Evolutionary conservation across 2,329 filamentous ascomycete genomes (phyloP).

Genomic region (Xylaria sp.): DNA sequence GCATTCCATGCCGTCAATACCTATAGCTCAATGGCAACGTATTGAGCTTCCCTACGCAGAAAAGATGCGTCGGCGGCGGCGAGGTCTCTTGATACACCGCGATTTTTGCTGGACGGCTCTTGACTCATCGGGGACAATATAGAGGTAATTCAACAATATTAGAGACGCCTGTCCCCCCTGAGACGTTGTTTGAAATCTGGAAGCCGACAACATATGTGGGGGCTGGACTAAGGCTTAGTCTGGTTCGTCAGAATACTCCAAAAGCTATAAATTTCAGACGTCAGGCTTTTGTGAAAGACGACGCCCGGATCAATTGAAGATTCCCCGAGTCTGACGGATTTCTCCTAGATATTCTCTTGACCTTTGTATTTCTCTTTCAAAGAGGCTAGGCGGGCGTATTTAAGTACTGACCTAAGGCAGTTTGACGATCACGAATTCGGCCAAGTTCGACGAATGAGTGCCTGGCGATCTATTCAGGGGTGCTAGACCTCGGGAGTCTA

Average conservation of each 20-base stretch:
- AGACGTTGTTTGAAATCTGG: background rate
- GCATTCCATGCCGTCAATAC: background rate
- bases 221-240: background rate
- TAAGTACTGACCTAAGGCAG: background rate
- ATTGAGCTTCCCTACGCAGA: background rate
- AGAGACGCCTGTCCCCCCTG: background rate
- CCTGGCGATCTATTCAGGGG: conserved; percentile 19
- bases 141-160: background rate
- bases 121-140: background rate
- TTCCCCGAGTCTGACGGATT: background rate
- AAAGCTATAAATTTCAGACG: no score
- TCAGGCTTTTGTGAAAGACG: background rate
- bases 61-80: background rate
- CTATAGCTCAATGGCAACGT: background rate
- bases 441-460: background rate
- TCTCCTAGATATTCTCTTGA: background rate
- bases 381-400: background rate
- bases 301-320: background rate
- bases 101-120: background rate
- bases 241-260: background rate
- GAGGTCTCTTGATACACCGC: no score
- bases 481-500: background rate
- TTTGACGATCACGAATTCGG: background rate
- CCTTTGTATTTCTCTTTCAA: background rate
- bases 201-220: background rate